Evolutionary conservation across 1,284 basidiomycete genomes (phyloP).

Genomic region (Schizophyllum amplum): DNA sequence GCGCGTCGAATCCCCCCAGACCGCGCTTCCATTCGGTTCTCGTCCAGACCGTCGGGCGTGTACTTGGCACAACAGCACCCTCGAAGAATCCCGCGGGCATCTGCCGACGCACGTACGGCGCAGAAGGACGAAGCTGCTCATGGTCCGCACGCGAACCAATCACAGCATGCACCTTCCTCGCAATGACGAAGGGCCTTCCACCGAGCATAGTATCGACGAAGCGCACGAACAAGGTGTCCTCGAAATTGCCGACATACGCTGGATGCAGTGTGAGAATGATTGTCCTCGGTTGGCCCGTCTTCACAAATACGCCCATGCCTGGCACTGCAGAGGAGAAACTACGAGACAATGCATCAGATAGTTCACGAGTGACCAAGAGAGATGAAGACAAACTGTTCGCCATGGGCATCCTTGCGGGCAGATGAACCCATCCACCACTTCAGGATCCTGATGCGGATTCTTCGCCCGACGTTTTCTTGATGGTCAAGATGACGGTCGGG

Average conservation of each 20-base stretch:
- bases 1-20: conserved; percentile 21
- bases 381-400: not conserved
- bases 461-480: conserved; percentile 15
- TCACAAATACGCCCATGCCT: conserved; percentile 11
- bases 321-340: conserved; percentile 9
- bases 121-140: conserved; percentile 27
- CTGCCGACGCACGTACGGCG: conserved; percentile 27
- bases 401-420: conserved; percentile 5
- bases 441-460: conserved; percentile 17
- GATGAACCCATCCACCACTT: conserved; percentile 18
- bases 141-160: conserved; percentile 33
- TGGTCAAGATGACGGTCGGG: conserved; percentile 16
- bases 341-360: not conserved
- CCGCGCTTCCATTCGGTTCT: conserved; percentile 20
- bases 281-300: conserved; percentile 6
- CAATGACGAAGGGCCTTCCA: conserved; percentile 29
- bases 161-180: conserved; percentile 28
- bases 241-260: conserved; percentile 24
- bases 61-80: conserved; percentile 22
- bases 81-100: conserved; percentile 16
- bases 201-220: conserved; percentile 22
- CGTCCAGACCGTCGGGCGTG: conserved; percentile 29
- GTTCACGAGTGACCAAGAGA: not conserved
- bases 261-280: conserved; percentile 21
- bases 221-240: conserved; percentile 29